Conservation (phyloP, 306 rosid genomes). For the Styphnolobium japonicum region DNA sequence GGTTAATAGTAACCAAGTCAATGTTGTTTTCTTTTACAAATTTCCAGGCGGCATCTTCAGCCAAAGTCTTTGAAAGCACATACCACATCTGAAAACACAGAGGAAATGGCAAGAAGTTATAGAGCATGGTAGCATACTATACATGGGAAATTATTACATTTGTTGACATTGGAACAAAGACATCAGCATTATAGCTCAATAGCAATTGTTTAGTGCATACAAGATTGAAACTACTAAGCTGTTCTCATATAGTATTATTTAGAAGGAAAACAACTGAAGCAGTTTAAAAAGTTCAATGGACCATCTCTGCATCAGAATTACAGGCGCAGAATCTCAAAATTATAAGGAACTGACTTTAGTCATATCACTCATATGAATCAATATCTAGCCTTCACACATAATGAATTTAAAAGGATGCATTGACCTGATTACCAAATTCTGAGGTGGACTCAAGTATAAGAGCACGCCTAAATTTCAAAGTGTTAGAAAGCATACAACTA, state of each 20-base stretch:
- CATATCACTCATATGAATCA: background rate
- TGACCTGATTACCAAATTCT: background rate
- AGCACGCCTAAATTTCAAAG: background rate
- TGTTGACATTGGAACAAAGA: background rate
- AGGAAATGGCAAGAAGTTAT: background rate
- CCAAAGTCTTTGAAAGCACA: slow-evolving; percentile 77
- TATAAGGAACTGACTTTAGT: background rate
- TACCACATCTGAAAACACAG: slow-evolving; percentile 62
- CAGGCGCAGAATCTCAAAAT: background rate
- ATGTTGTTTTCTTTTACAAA: slow-evolving; percentile 65
- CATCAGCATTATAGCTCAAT: background rate
- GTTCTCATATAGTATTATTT: background rate
- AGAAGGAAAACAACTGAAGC: background rate
- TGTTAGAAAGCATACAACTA: background rate
- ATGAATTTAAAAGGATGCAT: background rate
- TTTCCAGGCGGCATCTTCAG: slow-evolving; percentile 86
- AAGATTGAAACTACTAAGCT: background rate
- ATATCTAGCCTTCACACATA: background rate
- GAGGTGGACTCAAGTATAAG: background rate
- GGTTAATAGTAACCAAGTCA: slow-evolving; percentile 73
- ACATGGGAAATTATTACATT: background rate
- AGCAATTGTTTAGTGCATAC: background rate
- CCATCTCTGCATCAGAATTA: background rate
- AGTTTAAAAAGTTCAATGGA: background rate
- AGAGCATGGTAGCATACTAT: background rate